phyloP scores from a whole-genome alignment of 768 basidiomycete species.

The Lyophyllum shimeji region DNA sequence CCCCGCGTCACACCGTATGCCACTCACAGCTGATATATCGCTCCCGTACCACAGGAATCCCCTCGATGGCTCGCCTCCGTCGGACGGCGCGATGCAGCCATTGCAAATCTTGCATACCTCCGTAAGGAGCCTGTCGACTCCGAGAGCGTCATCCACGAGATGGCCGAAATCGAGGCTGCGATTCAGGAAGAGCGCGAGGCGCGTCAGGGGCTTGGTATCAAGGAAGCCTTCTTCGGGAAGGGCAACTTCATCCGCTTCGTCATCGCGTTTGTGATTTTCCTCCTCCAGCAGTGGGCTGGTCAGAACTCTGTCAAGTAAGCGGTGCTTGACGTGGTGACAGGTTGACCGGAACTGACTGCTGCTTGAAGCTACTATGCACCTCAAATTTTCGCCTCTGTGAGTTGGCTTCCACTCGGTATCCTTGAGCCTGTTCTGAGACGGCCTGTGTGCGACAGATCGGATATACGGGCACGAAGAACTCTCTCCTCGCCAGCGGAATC shows the following conservation, averaged over 20 bases:
- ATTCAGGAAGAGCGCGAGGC: slow-evolving; percentile 72
- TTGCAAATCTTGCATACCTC: slow-evolving; percentile 64
- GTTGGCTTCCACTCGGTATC: neutral
- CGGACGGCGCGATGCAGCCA: slow-evolving; percentile 51
- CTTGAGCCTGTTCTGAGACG: neutral
- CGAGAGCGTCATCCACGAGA: slow-evolving; percentile 51
- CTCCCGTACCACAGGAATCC: slow-evolving; percentile 55
- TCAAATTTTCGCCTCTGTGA: slow-evolving; percentile 60
- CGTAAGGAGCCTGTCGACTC: slow-evolving; percentile 46
- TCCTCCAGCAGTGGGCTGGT: slow-evolving; percentile 83
- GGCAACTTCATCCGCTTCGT: slow-evolving; percentile 83
- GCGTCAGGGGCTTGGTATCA: slow-evolving; percentile 60
- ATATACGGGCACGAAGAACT: slow-evolving; percentile 54
- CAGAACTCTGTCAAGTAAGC: slow-evolving; percentile 73
- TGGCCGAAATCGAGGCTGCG: slow-evolving; percentile 81
- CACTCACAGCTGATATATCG: neutral
- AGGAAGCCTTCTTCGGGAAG: slow-evolving; percentile 77
- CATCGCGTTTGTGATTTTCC: slow-evolving; percentile 78
- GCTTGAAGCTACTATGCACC: slow-evolving; percentile 63
- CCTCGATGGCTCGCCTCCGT: slow-evolving; percentile 77
- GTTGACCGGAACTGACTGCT: neutral
- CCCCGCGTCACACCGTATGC: no score
- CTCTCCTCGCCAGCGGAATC: slow-evolving; percentile 71
- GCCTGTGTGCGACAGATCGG: slow-evolving; percentile 44
- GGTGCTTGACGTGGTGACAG: neutral